These are phyloP conservation scores for Zygotorulaspora danielsina DNA, from an alignment of 805 yeast genomes.

Conservation along the genomic window DNA sequence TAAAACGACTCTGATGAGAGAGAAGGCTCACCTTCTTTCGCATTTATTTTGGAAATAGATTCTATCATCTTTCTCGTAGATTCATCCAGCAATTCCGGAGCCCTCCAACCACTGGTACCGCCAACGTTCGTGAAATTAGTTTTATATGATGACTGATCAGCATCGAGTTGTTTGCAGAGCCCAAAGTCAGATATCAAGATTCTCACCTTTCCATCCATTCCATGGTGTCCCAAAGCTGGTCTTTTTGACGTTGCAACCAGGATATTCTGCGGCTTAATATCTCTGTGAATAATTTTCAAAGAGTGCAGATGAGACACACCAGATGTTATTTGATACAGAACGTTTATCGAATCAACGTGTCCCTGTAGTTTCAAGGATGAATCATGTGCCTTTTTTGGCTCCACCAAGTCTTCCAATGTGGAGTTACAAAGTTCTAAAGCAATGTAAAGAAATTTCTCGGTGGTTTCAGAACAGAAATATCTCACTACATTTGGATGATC, in stretches of 20 bases:
- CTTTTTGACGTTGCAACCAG: slow-evolving; percentile 69
- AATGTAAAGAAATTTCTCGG: slow-evolving; percentile 82
- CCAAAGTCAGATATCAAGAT: slow-evolving; percentile 94
- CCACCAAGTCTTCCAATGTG: slow-evolving; percentile 80
- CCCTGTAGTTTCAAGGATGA: slow-evolving; percentile 39
- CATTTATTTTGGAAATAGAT: slow-evolving; percentile 28
- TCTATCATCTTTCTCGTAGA: slow-evolving; percentile 16
- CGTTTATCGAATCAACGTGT: slow-evolving; percentile 47
- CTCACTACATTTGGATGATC: slow-evolving; percentile 94
- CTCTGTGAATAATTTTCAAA: slow-evolving; percentile 89
- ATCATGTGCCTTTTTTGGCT: slow-evolving; percentile 39
- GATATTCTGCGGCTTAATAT: slow-evolving; percentile 90
- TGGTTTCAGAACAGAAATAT: slow-evolving; percentile 88
- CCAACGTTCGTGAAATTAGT: slow-evolving; percentile 86
- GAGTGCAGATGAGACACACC: slow-evolving; percentile 87
- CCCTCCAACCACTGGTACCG: slow-evolving; percentile 98
- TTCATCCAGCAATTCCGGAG: slow-evolving; percentile 70
- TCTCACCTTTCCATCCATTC: slow-evolving; percentile 46
- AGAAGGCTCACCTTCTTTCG: slow-evolving; percentile 28
- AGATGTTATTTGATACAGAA: slow-evolving; percentile 69
- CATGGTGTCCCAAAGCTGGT: slow-evolving; percentile 17
- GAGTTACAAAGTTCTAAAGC: slow-evolving; percentile 90
- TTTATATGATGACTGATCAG: slow-evolving; percentile 87
- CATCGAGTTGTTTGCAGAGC: slow-evolving; percentile 83
- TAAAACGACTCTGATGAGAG: slow-evolving; percentile 23